A percentile compares a stretch with the other conserved stretches of the same genome.
Evolutionary conservation across 352 stramenopile species (phyloP).

Genomic region (Pythium periplocum): DNA sequence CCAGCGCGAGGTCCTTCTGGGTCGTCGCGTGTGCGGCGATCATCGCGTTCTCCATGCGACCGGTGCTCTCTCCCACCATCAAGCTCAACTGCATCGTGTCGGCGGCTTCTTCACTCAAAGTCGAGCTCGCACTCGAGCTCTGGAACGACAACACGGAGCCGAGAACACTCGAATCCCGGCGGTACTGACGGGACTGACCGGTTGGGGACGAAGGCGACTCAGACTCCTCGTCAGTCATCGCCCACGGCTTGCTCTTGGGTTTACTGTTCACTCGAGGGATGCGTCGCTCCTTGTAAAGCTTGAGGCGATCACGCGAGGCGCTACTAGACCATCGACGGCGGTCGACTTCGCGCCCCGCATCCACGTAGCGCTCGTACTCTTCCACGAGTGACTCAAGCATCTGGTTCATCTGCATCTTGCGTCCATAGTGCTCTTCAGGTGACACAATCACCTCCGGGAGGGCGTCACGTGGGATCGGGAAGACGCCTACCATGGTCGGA

Average conservation of each 20-base stretch:
- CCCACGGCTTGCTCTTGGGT: not conserved
- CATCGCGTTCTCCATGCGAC: constrained; percentile 20
- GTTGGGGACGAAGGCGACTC: not conserved
- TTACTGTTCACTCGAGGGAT: not conserved
- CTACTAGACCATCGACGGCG: constrained; percentile 33
- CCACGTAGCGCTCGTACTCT: constrained; percentile 41
- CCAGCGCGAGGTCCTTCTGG: constrained; percentile 13
- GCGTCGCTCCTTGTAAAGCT: constrained; percentile 36
- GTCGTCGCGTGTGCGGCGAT: constrained; percentile 6
- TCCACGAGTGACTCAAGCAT: constrained; percentile 40
- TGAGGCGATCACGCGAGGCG: constrained; percentile 35
- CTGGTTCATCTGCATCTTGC: constrained; percentile 33
- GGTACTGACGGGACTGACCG: not conserved
- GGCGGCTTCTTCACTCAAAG: constrained; percentile 9
- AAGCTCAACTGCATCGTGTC: constrained; percentile 13
- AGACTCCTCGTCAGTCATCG: not conserved
- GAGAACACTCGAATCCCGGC: not conserved
- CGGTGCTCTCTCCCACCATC: constrained; percentile 14
- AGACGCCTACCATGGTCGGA: constrained; percentile 12
- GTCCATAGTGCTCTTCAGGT: constrained; percentile 24
- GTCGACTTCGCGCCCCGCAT: constrained; percentile 30
- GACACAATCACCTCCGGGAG: constrained; percentile 38
- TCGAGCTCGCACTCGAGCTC: not conserved
- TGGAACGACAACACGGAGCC: too few species aligned
- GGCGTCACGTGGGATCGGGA: constrained; percentile 42